These are phyloP conservation scores for Trichoderma pleuroti DNA, from an alignment of 2,329 filamentous ascomycete genomes.

Conservation along the genomic window DNA sequence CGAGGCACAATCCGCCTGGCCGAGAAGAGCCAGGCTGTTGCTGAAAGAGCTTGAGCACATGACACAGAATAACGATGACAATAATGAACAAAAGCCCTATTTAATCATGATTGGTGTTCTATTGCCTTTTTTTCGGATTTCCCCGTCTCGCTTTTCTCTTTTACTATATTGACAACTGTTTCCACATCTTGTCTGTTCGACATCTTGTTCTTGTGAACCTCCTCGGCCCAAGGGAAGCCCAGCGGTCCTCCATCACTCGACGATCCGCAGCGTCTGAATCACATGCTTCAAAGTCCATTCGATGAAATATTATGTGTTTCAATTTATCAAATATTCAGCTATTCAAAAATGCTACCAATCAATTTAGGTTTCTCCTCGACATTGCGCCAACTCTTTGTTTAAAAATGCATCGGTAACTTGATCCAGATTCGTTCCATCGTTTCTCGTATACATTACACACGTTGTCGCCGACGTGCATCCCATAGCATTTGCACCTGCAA, in stretches of 20 bases:
- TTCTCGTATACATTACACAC: constrained; percentile 1
- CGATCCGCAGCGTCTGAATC: neutral
- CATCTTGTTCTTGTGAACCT: neutral
- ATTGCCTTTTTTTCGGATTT: neutral
- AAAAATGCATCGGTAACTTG: neutral
- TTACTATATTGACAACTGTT: neutral
- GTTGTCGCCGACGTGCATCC: neutral
- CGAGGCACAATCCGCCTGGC: constrained; percentile 1
- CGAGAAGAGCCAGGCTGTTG: neutral
- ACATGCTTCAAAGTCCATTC: neutral
- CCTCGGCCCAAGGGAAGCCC: neutral
- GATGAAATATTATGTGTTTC: neutral
- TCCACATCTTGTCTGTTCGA: neutral
- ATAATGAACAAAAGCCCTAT: too few relatives aligned
- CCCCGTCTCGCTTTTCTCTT: neutral
- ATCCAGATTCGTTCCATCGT: constrained; percentile 7
- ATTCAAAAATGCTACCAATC: neutral
- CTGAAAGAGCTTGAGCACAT: neutral
- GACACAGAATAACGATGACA: neutral
- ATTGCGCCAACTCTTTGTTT: neutral
- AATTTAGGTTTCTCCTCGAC: neutral
- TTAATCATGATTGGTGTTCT: neutral
- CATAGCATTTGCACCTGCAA: neutral
- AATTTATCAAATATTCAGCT: neutral
- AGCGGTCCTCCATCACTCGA: neutral